phyloP scores from a whole-genome alignment of 495 filamentous ascomycete genomes.

The Neurospora sp. region DNA sequence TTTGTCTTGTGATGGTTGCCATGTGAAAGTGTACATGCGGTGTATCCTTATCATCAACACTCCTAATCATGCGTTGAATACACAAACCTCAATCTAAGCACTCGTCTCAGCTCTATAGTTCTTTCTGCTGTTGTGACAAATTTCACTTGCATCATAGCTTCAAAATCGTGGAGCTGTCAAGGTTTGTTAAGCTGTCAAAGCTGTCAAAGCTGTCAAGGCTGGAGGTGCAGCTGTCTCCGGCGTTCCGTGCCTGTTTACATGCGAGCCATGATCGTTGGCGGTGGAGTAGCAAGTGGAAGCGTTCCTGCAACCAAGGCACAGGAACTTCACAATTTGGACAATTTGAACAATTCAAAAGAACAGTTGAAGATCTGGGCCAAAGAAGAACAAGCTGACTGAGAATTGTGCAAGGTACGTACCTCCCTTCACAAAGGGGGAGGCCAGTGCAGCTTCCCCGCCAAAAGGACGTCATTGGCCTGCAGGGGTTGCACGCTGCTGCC shows the following conservation, averaged over 20 bases:
- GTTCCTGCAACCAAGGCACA: neutral
- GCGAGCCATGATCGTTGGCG: neutral
- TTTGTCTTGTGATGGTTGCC: neutral
- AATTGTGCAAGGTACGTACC: neutral
- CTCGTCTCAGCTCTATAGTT: neutral
- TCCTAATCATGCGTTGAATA: neutral
- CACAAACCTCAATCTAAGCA: neutral
- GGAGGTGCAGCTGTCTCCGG: neutral
- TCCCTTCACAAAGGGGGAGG: neutral
- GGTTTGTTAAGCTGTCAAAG: no score
- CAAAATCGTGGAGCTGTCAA: neutral
- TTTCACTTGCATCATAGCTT: neutral
- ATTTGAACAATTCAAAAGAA: neutral
- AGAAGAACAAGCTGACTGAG: neutral
- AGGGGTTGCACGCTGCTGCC: neutral
- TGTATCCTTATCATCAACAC: neutral
- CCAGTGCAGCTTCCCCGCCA: neutral
- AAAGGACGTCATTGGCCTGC: constrained; percentile 6
- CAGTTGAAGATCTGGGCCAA: neutral
- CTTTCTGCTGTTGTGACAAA: neutral
- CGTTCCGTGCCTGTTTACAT: neutral
- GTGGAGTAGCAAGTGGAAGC: neutral
- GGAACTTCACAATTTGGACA: neutral
- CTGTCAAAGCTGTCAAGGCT: no score
- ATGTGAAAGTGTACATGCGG: neutral